Percentiles rank a stretch among this genome's conserved stretches.
Conservation (phyloP, 2,329 filamentous ascomycete genomes). For the Pleomassaria siparia region DNA sequence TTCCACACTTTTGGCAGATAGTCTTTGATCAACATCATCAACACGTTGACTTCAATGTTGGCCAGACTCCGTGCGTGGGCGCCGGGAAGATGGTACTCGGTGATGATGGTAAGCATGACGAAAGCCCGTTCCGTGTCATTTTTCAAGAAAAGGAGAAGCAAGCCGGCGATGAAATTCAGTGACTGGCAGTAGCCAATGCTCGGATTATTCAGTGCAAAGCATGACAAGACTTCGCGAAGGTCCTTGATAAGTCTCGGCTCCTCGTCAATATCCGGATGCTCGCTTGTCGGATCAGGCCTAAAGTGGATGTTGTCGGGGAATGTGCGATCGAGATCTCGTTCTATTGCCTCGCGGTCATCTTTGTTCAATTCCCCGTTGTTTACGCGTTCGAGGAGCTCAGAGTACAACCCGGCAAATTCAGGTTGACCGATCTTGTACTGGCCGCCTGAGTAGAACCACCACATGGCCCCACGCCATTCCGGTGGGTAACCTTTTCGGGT, state of each 20-base stretch:
- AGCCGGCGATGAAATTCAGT: slow-evolving; percentile 89
- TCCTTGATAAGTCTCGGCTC: slow-evolving; percentile 81
- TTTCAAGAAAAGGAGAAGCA: slow-evolving; percentile 81
- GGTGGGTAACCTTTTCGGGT: slow-evolving; percentile 91
- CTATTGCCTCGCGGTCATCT: slow-evolving; percentile 84
- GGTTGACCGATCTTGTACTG: slow-evolving; percentile 73
- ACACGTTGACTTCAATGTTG: slow-evolving; percentile 89
- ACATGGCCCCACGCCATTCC: slow-evolving; percentile 91
- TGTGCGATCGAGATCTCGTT: slow-evolving; percentile 88
- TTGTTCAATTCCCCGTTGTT: slow-evolving; percentile 64
- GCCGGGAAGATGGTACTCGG: slow-evolving; percentile 81
- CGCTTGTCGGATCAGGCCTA: slow-evolving; percentile 60
- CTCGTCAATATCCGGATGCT: slow-evolving; percentile 33
- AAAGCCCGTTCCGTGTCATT: slow-evolving; percentile 87
- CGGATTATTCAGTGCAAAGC: slow-evolving; percentile 89
- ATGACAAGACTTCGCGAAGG: slow-evolving; percentile 80
- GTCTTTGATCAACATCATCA: slow-evolving; percentile 85
- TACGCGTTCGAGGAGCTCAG: slow-evolving; percentile 66
- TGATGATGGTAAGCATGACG: slow-evolving; percentile 91
- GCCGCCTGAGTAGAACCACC: slow-evolving; percentile 95
- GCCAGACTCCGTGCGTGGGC: slow-evolving; percentile 89
- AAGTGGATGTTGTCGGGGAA: slow-evolving; percentile 94
- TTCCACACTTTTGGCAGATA: slow-evolving; percentile 81
- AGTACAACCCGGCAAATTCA: slow-evolving; percentile 68
- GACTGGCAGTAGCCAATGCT: slow-evolving; percentile 94